These are phyloP conservation scores for Wallacemonas rigidus DNA, from an alignment of 208 protist genomes.

Conservation along the genomic window DNA sequence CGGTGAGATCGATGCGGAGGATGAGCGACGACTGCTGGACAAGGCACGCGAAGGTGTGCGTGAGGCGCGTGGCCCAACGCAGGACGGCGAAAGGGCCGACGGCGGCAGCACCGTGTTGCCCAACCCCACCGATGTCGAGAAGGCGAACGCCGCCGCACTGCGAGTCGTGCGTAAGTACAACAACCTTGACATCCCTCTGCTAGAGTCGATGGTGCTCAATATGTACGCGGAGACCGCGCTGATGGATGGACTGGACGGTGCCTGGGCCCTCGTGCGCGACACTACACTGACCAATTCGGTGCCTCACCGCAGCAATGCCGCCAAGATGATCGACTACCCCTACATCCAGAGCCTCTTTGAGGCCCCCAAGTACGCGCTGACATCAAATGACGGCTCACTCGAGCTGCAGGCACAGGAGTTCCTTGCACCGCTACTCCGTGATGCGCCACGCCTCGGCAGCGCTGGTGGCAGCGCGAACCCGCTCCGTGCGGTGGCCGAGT, in stretches of 20 bases:
- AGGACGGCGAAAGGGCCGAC: neutral
- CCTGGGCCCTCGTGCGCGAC: conserved; percentile 55
- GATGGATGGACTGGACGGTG: conserved; percentile 46
- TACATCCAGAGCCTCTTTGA: conserved; percentile 53
- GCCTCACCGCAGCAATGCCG: conserved; percentile 53
- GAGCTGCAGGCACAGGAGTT: conserved; percentile 49
- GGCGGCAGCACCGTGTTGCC: neutral
- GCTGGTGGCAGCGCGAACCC: conserved; percentile 1
- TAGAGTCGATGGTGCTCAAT: conserved; percentile 59
- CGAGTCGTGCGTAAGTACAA: neutral
- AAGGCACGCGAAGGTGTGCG: neutral
- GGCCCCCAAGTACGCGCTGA: conserved; percentile 47
- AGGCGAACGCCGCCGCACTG: neutral
- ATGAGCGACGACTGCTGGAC: conserved; percentile 9
- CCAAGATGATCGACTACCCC: conserved; percentile 63
- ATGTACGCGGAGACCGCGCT: conserved; percentile 69
- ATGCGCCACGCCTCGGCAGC: neutral
- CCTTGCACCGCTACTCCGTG: conserved; percentile 43
- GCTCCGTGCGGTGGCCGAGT: conserved; percentile 16
- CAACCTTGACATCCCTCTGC: conserved; percentile 34
- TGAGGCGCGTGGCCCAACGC: neutral
- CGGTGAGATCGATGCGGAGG: conserved; percentile 27
- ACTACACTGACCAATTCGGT: conserved; percentile 28
- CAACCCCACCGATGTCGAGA: neutral
- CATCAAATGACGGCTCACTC: conserved; percentile 33